phyloP scores from a whole-genome alignment of 225 moss, liverwort and hornwort species.

The Lunularia cruciata region DNA sequence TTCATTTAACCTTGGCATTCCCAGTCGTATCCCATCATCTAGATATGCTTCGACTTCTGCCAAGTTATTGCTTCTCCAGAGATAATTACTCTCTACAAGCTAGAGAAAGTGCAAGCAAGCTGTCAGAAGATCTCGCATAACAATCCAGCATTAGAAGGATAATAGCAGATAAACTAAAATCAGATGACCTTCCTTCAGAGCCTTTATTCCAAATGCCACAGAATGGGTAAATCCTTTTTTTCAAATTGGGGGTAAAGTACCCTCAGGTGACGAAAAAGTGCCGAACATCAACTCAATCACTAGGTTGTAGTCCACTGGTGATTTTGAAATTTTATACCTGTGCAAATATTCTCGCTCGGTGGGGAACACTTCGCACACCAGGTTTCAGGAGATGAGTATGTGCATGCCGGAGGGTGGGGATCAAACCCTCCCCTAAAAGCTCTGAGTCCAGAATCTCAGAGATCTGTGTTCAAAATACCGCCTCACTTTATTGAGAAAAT shows the following conservation, averaged over 20 bases:
- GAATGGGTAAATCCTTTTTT: too few relatives aligned
- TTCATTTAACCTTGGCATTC: constrained; percentile 33
- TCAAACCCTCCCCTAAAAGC: constrained; percentile 90
- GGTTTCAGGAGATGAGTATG: constrained; percentile 68
- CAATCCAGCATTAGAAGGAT: not conserved
- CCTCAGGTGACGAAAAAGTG: too few relatives aligned
- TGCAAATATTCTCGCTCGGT: constrained; percentile 69
- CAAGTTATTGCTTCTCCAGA: constrained; percentile 75
- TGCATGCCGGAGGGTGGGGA: constrained; percentile 85
- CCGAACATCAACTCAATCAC: too few relatives aligned
- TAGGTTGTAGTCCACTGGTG: not conserved
- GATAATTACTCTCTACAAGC: constrained; percentile 77
- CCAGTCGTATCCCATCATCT: constrained; percentile 58
- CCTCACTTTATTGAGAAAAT: not conserved
- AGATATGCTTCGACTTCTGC: constrained; percentile 61
- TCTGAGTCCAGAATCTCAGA: constrained; percentile 94
- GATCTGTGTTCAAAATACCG: constrained; percentile 37
- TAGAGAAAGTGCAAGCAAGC: constrained; percentile 34
- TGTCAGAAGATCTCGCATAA: not conserved
- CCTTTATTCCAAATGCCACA: too few relatives aligned
- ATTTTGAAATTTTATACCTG: constrained; percentile 49
- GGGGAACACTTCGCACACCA: constrained; percentile 66
- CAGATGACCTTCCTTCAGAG: not conserved
- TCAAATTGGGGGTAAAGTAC: too few relatives aligned
- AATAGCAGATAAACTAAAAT: not conserved